phyloP scores from a whole-genome alignment of 345 rosid species.

The Brassica incana region DNA sequence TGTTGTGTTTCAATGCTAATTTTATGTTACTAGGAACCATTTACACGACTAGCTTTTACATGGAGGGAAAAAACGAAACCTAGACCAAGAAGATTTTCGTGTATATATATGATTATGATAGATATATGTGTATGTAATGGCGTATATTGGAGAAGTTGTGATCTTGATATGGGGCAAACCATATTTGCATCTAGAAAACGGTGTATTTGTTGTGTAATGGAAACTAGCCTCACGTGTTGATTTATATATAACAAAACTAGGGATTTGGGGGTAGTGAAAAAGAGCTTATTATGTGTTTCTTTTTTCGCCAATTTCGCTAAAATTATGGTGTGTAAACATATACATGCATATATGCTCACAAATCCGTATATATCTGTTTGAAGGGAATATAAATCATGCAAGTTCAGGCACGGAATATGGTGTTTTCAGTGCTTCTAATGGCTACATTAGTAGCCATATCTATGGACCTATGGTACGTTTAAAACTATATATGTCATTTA shows the following conservation, averaged over 20 bases:
- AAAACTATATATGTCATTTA: slow-evolving; percentile 2
- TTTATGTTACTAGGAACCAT: not conserved
- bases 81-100: not conserved
- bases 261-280: slow-evolving; percentile 11
- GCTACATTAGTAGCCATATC: slow-evolving; percentile 60
- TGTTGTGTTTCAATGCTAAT: not conserved
- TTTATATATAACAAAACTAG: slow-evolving; percentile 8
- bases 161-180: slow-evolving; percentile 36
- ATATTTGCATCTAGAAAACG: slow-evolving; percentile 25
- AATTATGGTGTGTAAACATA: not conserved
- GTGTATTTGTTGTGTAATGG: slow-evolving; percentile 31
- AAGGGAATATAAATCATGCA: slow-evolving; percentile 57
- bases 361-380: slow-evolving; percentile 10
- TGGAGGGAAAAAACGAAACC: not conserved
- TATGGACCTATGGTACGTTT: slow-evolving; percentile 53
- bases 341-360: slow-evolving; percentile 7
- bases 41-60: not conserved
- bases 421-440: slow-evolving; percentile 43
- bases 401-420: slow-evolving; percentile 54
- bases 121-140: not conserved
- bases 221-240: slow-evolving; percentile 23
- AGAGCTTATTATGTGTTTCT: not conserved
- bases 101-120: not conserved
- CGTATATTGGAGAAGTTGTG: slow-evolving; percentile 28
- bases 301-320: not conserved